A percentile compares a stretch with the other conserved stretches of the same genome.
These are phyloP conservation scores for Xylariaceae sp. DNA, from an alignment of 2,329 filamentous ascomycete species.

Conservation along the genomic window DNA sequence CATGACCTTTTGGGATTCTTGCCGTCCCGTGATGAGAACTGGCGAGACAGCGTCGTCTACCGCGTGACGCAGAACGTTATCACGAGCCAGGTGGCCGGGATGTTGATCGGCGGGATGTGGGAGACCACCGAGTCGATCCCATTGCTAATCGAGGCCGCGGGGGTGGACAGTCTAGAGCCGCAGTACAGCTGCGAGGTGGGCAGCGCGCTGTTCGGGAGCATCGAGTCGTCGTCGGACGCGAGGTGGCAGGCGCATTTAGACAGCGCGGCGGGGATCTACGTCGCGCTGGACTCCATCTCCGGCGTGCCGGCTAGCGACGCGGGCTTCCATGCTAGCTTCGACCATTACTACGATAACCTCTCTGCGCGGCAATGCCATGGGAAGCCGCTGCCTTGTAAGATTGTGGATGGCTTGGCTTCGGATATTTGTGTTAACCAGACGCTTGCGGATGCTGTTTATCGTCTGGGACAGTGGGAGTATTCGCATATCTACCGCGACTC, in stretches of 20 bases:
- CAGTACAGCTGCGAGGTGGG: conserved; percentile 62
- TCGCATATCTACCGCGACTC: conserved; percentile 70
- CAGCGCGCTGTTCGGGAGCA: conserved; percentile 38
- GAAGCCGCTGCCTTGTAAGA: conserved; percentile 67
- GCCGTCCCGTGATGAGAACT: conserved; percentile 45
- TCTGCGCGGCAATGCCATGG: conserved; percentile 73
- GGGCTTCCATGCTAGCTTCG: conserved; percentile 67
- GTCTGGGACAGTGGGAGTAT: conserved; percentile 78
- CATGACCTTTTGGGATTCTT: conserved; percentile 64
- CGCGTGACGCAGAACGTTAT: conserved; percentile 80
- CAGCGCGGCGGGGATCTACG: conserved; percentile 51
- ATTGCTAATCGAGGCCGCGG: conserved; percentile 49
- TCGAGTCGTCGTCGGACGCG: conserved; percentile 42
- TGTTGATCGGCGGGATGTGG: conserved; percentile 70
- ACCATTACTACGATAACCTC: conserved; percentile 83
- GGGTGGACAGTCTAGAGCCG: conserved; percentile 70
- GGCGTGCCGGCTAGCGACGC: conserved; percentile 53
- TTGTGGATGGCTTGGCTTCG: conserved; percentile 43
- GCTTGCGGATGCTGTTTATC: conserved; percentile 66
- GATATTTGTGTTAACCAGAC: conserved; percentile 58
- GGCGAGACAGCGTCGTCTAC: conserved; percentile 50
- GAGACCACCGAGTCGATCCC: conserved; percentile 39
- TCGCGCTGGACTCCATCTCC: conserved; percentile 61
- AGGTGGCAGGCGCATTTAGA: conserved; percentile 63
- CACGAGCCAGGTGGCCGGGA: conserved; percentile 74